These are phyloP conservation scores for Handroanthus guayacan DNA, from an alignment of 257 asterid species.

Conservation along the genomic window DNA sequence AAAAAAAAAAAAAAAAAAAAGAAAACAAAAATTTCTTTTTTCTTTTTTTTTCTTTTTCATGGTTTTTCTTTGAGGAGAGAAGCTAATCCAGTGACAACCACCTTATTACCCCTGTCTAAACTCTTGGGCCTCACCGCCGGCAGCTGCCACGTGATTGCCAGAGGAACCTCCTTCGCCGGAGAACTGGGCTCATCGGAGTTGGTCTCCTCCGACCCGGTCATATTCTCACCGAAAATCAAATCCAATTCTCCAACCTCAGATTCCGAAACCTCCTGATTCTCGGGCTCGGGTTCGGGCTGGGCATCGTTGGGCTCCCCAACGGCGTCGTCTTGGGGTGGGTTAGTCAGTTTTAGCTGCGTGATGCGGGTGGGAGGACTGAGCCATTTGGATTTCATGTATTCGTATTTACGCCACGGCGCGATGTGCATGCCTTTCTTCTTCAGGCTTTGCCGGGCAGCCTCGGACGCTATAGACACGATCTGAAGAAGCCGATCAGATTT, in stretches of 20 bases:
- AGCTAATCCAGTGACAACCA: conserved; percentile 84
- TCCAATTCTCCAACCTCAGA: conserved; percentile 66
- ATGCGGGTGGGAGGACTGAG: conserved; percentile 66
- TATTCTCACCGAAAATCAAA: conserved; percentile 67
- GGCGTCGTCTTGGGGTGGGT: conserved; percentile 32
- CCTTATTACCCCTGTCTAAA: conserved; percentile 65
- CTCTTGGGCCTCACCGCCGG: conserved; percentile 77
- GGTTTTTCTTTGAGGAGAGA: conserved; percentile 81
- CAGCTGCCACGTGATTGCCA: conserved; percentile 68
- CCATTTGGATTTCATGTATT: conserved; percentile 87
- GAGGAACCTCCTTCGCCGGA: conserved; percentile 43
- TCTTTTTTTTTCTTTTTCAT: conserved; percentile 31
- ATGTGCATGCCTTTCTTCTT: conserved; percentile 96
- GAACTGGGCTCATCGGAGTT: conserved; percentile 20
- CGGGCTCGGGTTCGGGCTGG: conserved; percentile 26
- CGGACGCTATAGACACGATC: conserved; percentile 78
- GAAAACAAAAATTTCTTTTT: conserved; percentile 33
- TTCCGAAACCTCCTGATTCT: conserved; percentile 40
- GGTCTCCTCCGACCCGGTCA: conserved; percentile 26
- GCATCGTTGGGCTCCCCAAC: conserved; percentile 10
- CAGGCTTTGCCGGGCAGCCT: conserved; percentile 76
- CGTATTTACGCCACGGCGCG: conserved; percentile 94
- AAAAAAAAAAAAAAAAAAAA: conserved; percentile 32
- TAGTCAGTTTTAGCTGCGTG: conserved; percentile 27
- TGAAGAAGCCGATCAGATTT: conserved; percentile 78